A percentile compares a stretch with the other conserved stretches of the same genome.
Evolutionary conservation across 2,329 filamentous ascomycete species (phyloP).

Genomic region (Fusarium buxicola): DNA sequence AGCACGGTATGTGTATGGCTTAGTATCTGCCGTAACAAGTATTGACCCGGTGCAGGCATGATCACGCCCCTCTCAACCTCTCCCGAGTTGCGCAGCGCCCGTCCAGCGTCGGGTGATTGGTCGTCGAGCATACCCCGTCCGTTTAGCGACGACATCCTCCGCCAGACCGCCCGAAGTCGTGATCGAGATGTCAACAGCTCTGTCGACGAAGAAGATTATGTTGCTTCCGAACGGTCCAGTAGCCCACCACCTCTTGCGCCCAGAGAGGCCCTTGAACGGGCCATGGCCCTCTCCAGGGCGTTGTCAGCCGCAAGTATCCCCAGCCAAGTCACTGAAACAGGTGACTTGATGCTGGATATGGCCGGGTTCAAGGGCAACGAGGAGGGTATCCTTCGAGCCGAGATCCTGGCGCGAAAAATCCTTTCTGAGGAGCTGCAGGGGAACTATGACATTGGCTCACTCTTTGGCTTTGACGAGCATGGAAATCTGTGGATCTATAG

Average conservation of each 20-base stretch:
- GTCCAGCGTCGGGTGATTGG: slow-evolving; percentile 65
- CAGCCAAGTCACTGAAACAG: slow-evolving; percentile 89
- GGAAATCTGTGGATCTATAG: slow-evolving; percentile 99
- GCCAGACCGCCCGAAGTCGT: slow-evolving; percentile 57
- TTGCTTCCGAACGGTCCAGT: slow-evolving; percentile 69
- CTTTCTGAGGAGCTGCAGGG: slow-evolving; percentile 93
- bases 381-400: slow-evolving; percentile 89
- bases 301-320: slow-evolving; percentile 92
- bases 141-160: slow-evolving; percentile 67
- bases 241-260: slow-evolving; percentile 81
- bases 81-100: slow-evolving; percentile 60
- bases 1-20: slow-evolving; percentile 47
- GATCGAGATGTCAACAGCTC: slow-evolving; percentile 53
- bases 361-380: slow-evolving; percentile 95
- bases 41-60: slow-evolving; percentile 50
- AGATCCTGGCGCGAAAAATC: slow-evolving; percentile 93
- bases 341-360: slow-evolving; percentile 98
- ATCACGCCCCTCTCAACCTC: slow-evolving; percentile 66
- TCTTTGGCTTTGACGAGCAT: slow-evolving; percentile 94
- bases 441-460: slow-evolving; percentile 93
- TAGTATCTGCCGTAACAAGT: neutral
- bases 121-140: slow-evolving; percentile 57
- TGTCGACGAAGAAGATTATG: slow-evolving; percentile 52
- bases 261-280: slow-evolving; percentile 83
- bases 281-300: slow-evolving; percentile 85